Base-by-base conservation (phyloP, 2,329 filamentous ascomycete species). In the Colletotrichum orbiculare region DNA sequence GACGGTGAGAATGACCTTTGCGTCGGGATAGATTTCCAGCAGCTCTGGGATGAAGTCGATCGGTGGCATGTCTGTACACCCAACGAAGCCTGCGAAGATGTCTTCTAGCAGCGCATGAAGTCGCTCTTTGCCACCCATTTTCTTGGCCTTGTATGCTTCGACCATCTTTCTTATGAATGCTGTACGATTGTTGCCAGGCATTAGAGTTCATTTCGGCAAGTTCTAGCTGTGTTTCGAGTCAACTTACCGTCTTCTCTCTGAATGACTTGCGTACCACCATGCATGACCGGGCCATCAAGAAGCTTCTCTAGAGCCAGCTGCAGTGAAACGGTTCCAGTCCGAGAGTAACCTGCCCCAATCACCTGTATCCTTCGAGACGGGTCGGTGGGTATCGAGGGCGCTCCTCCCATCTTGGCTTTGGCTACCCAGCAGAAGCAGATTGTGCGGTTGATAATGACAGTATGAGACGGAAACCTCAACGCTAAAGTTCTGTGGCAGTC, bases 261-360 rank as follows among this genome's bases (percentile, higher is more conserved):
- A 8, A 78, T 64, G 6, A 78, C 67, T 46, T 77, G 75, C 1
- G 74, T 83, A 33, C 83, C 83, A 54, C 81, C 80, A 66, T 86
- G 83, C 69, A 82, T 79, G 47, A 82, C 77, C 3, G 83, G 83
- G 0, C 80, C 82, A 42, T 81, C 71, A 6, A 85, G 78, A 4
- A 85, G 75, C 60, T 78, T 81, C 64, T 75, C 77, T 8, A 85
- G 72, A 2, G 83, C 83, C 43, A 78, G 69, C 39, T 79, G 79
- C 74, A 84, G 82, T 33, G 84, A 84, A 9, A 83, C 75, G 1
- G 82, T 85, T 12, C 83, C 83, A 1, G 83, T 85, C 68, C 83
- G 77, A 12, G 82, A 75, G 65, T 77, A 78, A 48, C 78, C 77
- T 6, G 78, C 79, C 25, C 76, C 77, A 60, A 82, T 82, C 60